Evolutionary conservation across 805 yeast genomes (phyloP), one percentile per base, ranked within the genome.

Genomic region (Nakazawaea siamensis): DNA sequence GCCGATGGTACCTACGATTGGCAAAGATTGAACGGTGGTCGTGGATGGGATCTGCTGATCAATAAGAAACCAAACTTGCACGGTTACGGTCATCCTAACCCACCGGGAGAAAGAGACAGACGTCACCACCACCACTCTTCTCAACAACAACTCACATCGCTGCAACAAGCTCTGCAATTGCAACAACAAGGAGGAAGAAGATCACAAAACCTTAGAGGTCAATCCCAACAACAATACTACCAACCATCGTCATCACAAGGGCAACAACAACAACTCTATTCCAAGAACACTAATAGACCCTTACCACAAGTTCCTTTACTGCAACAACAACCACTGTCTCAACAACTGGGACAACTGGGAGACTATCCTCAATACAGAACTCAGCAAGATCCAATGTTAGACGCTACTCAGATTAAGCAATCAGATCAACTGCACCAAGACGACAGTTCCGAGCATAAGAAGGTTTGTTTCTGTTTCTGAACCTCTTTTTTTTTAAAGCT

Each of bases 41-140:
- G 80, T 56, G 97, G 97, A 35, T 90, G 96, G 95, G 97, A 92
- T 60, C 73, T 84, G 20, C 66, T 82, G 14, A 75, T 81, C 43
- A 87, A 87, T 60, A 87, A 86, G 56, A 88, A 88, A 58, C 94
- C 96, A 36, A 88, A 88, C 52, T 63, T 88, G 43, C 97, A 88
- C 58, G 97, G 97, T 28, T 88, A 88, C 57, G 97, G 97, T 24
- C 92, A 87, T 57, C 95, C 96, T 43, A 82, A 79, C 48, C 96
- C 95, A 38, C 80, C 80, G 34, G 73, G 68, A 35, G 74, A 70
- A 27, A 62, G 58, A 46, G 65, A 59, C 29, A 73, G 74, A 28
- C 56, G 51, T 30, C 48, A 45, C 31, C 39, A 40, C 18, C 59
- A 57, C 43, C 51, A 52, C 40, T 52, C 57, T 43, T 41, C 57